Percentiles rank a stretch among this genome's conserved stretches.
Evolutionary conservation across 805 yeast species (phyloP).

Genomic region (Blastobotrys muscicola): DNA sequence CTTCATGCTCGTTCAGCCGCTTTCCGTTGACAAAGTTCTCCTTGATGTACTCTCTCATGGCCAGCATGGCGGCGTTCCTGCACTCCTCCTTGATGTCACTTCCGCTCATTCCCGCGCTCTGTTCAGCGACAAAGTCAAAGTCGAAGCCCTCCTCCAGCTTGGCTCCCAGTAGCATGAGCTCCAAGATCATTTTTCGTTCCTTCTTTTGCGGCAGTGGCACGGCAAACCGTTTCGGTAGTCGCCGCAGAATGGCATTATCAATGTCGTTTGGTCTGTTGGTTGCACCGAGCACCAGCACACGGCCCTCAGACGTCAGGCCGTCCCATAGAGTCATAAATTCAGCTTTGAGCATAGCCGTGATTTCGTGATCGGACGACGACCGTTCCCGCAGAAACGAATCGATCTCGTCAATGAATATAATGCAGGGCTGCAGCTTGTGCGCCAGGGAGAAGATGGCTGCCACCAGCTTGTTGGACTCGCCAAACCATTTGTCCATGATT

Average conservation of each 20-base stretch:
- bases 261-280: constrained; percentile 89
- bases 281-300: constrained; percentile 86
- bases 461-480: constrained; percentile 88
- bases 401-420: constrained; percentile 90
- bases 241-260: constrained; percentile 82
- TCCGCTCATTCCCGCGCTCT: constrained; percentile 76
- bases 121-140: constrained; percentile 45
- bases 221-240: constrained; percentile 85
- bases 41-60: constrained; percentile 78
- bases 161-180: constrained; percentile 59
- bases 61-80: constrained; percentile 84
- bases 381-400: constrained; percentile 90
- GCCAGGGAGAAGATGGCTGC: constrained; percentile 91
- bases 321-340: constrained; percentile 98
- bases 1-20: constrained; percentile 26
- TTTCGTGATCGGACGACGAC: constrained; percentile 79
- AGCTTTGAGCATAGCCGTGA: constrained; percentile 88
- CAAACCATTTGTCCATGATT: constrained; percentile 96
- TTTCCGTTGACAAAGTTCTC: constrained; percentile 40
- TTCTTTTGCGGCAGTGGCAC: constrained; percentile 58
- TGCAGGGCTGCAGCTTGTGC: constrained; percentile 83
- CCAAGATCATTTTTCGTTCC: constrained; percentile 63
- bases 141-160: constrained; percentile 53
- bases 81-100: constrained; percentile 86
- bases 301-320: constrained; percentile 70